Conservation (phyloP, 139 green algal genomes). For the Coelastrella sp. region DNA sequence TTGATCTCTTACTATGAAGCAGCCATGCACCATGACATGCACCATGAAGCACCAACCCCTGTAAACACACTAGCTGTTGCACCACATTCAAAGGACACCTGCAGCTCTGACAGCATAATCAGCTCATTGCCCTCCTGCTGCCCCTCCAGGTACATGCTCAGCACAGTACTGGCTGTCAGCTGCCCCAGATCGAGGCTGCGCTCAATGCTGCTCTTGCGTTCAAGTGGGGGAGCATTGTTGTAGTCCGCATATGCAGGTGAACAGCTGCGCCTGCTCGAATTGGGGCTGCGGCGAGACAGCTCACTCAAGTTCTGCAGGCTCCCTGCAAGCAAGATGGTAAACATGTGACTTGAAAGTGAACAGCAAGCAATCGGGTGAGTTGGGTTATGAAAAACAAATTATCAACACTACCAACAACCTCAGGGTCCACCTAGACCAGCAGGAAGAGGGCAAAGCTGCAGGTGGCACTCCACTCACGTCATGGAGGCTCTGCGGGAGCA, state of each 20-base stretch:
- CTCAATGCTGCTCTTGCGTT: constrained; percentile 41
- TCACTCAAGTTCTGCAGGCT: constrained; percentile 51
- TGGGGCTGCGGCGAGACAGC: constrained; percentile 2
- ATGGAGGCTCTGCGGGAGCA: background rate
- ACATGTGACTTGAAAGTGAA: background rate
- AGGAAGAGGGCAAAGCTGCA: no score
- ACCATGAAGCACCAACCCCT: background rate
- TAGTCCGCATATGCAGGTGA: background rate
- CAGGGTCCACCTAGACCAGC: no score
- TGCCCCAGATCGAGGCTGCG: constrained; percentile 46
- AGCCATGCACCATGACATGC: background rate
- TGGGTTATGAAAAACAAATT: background rate
- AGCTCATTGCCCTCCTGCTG: constrained; percentile 60
- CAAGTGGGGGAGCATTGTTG: constrained; percentile 37
- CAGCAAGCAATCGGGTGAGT: background rate
- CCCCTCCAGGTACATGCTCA: constrained; percentile 61
- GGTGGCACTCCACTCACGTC: no score
- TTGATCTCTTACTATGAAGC: no score
- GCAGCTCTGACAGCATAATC: constrained; percentile 80
- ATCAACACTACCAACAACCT: no score
- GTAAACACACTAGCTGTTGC: background rate
- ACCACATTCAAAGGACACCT: constrained; percentile 50
- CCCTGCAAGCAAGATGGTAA: background rate
- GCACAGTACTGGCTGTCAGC: constrained; percentile 55
- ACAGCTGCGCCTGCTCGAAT: background rate